Base-by-base conservation (phyloP, 2,329 filamentous ascomycete genomes). In the Colletotrichum neosansevieriae region DNA sequence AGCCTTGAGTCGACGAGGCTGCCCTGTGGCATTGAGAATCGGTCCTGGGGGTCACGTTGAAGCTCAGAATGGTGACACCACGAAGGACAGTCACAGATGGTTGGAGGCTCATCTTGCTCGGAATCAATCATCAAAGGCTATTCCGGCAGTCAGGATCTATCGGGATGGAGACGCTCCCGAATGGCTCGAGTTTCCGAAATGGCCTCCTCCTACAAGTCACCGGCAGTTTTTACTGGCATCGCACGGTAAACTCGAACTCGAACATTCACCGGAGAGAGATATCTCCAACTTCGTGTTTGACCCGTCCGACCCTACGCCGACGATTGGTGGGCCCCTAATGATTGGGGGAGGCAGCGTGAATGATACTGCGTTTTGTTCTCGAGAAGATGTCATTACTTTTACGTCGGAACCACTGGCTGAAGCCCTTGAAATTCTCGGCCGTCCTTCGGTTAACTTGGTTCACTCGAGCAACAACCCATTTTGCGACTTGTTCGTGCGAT, bases 391-490 rank as follows among this genome's bases (percentile, higher is more conserved):
- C 13, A 38, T 73, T 10, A 51, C 54, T 10, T 76, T 73, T 53
- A 74, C 71, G 2, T 72, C 68, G 4, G 42, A 61, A n/a, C 72
- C 71, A 6, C 64, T 76, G 2, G 53, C 63, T 0, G 47, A 71
- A 13, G 54, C 65, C 34, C 3, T 76, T 2, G 70, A 74, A 21
- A 60, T 76, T 10, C 38, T 71, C 2, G 74, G 73, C 3, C 68
- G 63, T 13, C 72, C 75, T 10, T 57, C 47, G 2, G 50, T 76
- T 1, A 62, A 73, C n/a, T 49, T 76, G 0, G 3, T 57, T 2
- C 75, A 76, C 69, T 72, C 72, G 34, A 75, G 69, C 51, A 68
- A 75, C 57, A 67, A 68, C 45, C 69, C 73, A 0, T 63, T 74
- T 56, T 73, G 63, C 13, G 75, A 75, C 58, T 32, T 76, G 0